These are phyloP conservation scores for Linum tenue DNA, from an alignment of 345 rosid species.

Conservation along the genomic window DNA sequence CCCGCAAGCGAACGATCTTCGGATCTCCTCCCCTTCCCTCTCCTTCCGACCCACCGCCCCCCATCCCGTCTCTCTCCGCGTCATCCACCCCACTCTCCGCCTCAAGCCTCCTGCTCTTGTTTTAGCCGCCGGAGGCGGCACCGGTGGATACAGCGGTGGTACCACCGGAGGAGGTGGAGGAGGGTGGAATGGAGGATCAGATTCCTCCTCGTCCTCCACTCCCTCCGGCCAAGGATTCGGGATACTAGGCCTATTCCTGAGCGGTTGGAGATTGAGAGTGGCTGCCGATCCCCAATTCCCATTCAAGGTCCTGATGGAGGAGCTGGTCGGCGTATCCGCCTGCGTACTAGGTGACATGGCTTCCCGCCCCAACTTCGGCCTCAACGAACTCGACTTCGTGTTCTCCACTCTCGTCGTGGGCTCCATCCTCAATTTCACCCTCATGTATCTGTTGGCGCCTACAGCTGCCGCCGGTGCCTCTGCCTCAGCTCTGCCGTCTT, in stretches of 20 bases:
- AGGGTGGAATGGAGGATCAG: neutral
- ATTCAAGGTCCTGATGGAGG: conserved; percentile 94
- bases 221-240: conserved; percentile 28
- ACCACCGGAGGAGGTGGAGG: neutral
- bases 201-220: conserved; percentile 22
- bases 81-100: neutral
- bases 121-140: neutral
- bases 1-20: neutral
- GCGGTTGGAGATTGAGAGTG: conserved; percentile 88
- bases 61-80: neutral
- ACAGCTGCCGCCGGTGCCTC: conserved; percentile 37
- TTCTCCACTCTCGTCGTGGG: conserved; percentile 89
- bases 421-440: conserved; percentile 72
- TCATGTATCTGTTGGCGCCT: conserved; percentile 91
- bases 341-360: conserved; percentile 95
- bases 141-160: neutral
- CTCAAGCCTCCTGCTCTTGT: neutral
- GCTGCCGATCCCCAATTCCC: conserved; percentile 94
- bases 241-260: conserved; percentile 47
- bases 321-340: conserved; percentile 79
- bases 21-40: neutral
- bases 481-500: conserved; percentile 43
- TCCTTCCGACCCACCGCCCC: neutral
- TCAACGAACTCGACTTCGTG: conserved; percentile 87
- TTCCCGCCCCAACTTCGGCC: conserved; percentile 90